Evolutionary conservation across 257 asterid genomes (phyloP).

Genomic region (Ilex asprella): DNA sequence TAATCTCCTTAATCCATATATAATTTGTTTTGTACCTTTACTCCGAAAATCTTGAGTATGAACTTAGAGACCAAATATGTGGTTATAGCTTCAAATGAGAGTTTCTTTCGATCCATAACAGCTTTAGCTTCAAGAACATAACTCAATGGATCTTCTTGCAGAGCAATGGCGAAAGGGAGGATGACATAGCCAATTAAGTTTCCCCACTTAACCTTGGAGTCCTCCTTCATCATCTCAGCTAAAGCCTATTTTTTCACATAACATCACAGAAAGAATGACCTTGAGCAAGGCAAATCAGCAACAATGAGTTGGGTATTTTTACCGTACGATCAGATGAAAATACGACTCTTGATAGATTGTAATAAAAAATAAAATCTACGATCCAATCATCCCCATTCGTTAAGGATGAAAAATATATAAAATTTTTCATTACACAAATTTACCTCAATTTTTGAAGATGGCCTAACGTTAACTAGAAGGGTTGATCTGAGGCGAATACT

Average conservation of each 20-base stretch:
- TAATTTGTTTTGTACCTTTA: conserved; percentile 18
- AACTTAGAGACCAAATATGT: conserved; percentile 13
- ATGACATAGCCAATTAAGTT: conserved; percentile 28
- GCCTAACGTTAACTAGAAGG: conserved; percentile 33
- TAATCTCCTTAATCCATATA: no score
- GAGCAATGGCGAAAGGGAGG: conserved; percentile 22
- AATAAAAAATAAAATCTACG: no score
- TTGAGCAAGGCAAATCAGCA: no score
- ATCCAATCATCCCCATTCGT: no score
- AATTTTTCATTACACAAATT: neutral
- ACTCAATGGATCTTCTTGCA: conserved; percentile 34
- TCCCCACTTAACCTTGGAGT: conserved; percentile 38
- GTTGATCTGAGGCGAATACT: conserved; percentile 27
- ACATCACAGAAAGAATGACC: no score
- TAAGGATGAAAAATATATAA: no score
- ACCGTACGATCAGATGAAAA: no score
- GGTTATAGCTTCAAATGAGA: conserved; percentile 31
- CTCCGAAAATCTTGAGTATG: conserved; percentile 23
- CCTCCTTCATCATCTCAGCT: conserved; percentile 38
- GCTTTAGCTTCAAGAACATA: conserved; percentile 37
- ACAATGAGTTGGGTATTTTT: no score
- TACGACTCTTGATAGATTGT: no score
- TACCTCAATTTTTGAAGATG: conserved; percentile 30
- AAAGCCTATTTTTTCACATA: conserved; percentile 21
- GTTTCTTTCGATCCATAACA: conserved; percentile 40